Conservation (phyloP, 2,329 filamentous ascomycete species). For the Epichloe coenophiala region DNA sequence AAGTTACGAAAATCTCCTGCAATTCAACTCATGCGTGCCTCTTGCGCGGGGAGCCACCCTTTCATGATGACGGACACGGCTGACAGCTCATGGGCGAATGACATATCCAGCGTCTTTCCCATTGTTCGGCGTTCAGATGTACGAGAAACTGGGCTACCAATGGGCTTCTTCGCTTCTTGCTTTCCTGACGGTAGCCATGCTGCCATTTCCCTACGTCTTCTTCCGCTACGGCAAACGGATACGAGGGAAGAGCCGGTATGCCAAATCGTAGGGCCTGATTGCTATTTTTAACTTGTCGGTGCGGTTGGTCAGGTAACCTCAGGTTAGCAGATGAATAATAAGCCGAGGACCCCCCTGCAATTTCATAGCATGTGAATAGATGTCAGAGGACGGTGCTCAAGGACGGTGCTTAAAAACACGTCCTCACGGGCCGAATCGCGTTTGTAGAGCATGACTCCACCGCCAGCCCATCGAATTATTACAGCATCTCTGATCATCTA, state of each 20-base stretch:
- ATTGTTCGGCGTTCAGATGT: slow-evolving; percentile 63
- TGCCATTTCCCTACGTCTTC: slow-evolving; percentile 51
- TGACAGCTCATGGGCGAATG: slow-evolving; percentile 3
- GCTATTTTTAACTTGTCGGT: background rate
- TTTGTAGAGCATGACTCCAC: background rate
- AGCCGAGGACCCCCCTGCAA: background rate
- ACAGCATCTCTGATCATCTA: background rate
- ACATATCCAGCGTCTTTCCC: slow-evolving; percentile 51
- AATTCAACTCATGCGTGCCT: background rate
- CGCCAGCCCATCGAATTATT: background rate
- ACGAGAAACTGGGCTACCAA: slow-evolving; percentile 51
- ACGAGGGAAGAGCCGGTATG: slow-evolving; percentile 40
- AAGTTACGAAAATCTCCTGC: slow-evolving; percentile 1
- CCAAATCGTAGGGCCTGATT: slow-evolving; percentile 16
- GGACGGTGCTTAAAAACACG: background rate
- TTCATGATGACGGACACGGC: slow-evolving; percentile 1
- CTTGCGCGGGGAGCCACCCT: background rate
- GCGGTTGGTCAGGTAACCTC: no score
- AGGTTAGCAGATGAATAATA: background rate
- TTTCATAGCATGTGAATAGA: background rate
- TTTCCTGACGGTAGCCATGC: slow-evolving; percentile 47
- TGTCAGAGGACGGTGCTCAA: no score
- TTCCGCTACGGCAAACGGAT: slow-evolving; percentile 47
- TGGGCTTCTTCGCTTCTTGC: slow-evolving; percentile 53
- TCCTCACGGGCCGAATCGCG: background rate